Evolutionary conservation across 2,329 filamentous ascomycete species (phyloP).

Genomic region (Aspergillus sp.): DNA sequence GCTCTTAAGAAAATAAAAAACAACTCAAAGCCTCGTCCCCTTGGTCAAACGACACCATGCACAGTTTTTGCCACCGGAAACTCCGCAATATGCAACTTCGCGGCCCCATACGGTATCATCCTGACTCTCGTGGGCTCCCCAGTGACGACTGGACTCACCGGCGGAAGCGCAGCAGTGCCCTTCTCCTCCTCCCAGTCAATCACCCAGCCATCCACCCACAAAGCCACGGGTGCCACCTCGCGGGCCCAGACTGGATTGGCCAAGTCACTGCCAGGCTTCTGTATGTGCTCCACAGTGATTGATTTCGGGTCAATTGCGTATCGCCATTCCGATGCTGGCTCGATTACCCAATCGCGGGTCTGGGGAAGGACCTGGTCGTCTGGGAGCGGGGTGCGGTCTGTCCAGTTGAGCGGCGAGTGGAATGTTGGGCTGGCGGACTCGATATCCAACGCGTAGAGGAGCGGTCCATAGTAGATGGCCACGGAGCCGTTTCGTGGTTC

Average conservation of each 20-base stretch:
- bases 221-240: conserved; percentile 19
- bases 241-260: conserved; percentile 26
- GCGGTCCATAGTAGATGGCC: conserved; percentile 49
- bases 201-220: neutral
- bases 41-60: neutral
- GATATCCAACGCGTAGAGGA: conserved; percentile 51
- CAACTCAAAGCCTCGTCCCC: too few relatives aligned
- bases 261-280: conserved; percentile 35
- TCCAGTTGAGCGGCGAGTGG: conserved; percentile 27
- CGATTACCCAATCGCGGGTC: conserved; percentile 41
- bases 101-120: conserved; percentile 53
- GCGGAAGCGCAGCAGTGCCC: conserved; percentile 42
- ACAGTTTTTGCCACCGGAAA: conserved; percentile 32
- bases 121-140: conserved; percentile 40
- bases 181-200: conserved; percentile 44
- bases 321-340: conserved; percentile 35
- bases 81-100: conserved; percentile 54
- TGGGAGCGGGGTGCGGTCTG: conserved; percentile 23
- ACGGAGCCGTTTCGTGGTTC: conserved; percentile 49
- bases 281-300: neutral
- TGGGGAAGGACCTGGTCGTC: conserved; percentile 21
- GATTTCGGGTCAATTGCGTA: conserved; percentile 40
- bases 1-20: too few relatives aligned
- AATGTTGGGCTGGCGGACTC: conserved; percentile 30
- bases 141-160: conserved; percentile 33